phyloP scores from a whole-genome alignment of 768 basidiomycete genomes.

The Trametes cinnabarina region DNA sequence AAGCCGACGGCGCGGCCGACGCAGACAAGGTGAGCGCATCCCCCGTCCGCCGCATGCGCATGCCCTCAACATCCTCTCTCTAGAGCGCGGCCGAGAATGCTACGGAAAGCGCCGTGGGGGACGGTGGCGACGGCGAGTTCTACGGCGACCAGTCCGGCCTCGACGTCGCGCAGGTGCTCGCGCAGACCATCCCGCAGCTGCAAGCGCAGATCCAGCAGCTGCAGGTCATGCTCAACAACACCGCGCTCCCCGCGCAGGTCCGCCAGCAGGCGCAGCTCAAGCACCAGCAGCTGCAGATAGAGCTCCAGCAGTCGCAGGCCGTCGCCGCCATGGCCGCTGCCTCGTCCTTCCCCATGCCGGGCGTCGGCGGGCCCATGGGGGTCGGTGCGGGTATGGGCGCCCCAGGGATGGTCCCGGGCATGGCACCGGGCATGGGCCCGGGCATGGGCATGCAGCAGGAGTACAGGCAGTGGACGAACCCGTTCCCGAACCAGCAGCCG shows the following conservation, averaged over 20 bases:
- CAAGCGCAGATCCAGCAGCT: conserved; percentile 86
- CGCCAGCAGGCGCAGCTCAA: conserved; percentile 83
- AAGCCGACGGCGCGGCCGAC: not conserved
- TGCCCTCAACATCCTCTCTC: not conserved
- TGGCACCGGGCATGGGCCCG: conserved; percentile 17
- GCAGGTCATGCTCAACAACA: conserved; percentile 76
- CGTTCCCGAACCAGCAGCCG: conserved; percentile 62
- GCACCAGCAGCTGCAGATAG: conserved; percentile 74
- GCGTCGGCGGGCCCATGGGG: conserved; percentile 32
- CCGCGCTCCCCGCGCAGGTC: conserved; percentile 65
- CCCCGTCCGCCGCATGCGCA: not conserved
- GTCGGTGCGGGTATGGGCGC: conserved; percentile 18
- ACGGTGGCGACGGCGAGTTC: conserved; percentile 51
- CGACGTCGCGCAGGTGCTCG: conserved; percentile 70
- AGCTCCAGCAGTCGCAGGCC: conserved; percentile 76
- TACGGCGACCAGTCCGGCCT: conserved; percentile 68
- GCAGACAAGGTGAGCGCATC: conserved; percentile 10
- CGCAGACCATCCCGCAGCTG: conserved; percentile 73
- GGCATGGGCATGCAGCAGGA: conserved; percentile 28
- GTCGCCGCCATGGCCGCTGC: conserved; percentile 58
- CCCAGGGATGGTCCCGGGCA: conserved; percentile 38
- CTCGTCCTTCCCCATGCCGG: conserved; percentile 32
- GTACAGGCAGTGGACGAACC: conserved; percentile 48
- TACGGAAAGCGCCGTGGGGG: conserved; percentile 4
- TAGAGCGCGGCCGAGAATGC: not conserved